Conservation (phyloP, 2,329 filamentous ascomycete species). For the Thermomyces lanuginosus region DNA sequence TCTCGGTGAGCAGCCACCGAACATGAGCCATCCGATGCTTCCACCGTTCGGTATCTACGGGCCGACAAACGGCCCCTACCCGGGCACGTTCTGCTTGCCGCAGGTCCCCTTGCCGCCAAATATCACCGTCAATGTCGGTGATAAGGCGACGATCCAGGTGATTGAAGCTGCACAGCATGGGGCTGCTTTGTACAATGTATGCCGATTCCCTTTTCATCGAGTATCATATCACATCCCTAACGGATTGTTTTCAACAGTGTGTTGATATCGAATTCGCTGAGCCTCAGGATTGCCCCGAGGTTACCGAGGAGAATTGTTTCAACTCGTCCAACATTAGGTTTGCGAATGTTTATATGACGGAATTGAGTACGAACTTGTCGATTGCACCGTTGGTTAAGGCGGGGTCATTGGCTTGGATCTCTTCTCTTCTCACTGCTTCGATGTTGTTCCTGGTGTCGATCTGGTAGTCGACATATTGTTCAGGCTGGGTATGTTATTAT, state of each 20-base stretch:
- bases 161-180: constrained; percentile 73
- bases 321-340: constrained; percentile 68
- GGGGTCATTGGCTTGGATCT: no score
- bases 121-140: constrained; percentile 56
- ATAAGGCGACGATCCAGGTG: constrained; percentile 79
- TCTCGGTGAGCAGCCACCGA: constrained; percentile 60
- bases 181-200: constrained; percentile 63
- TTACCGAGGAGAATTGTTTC: constrained; percentile 73
- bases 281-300: constrained; percentile 55
- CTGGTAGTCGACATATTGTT: no score
- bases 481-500: no score
- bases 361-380: constrained; percentile 13
- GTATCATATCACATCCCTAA: not conserved
- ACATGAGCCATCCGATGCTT: constrained; percentile 77
- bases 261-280: constrained; percentile 88
- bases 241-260: constrained; percentile 48
- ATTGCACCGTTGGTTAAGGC: no score
- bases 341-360: constrained; percentile 49
- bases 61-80: constrained; percentile 68
- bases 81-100: constrained; percentile 74
- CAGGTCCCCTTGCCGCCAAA: constrained; percentile 71
- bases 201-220: constrained; percentile 16
- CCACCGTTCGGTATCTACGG: constrained; percentile 68
- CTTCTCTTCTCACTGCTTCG: no score
- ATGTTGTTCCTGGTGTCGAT: no score